Base-by-base conservation (phyloP, 345 rosid species). In the Kandelia obovata region DNA sequence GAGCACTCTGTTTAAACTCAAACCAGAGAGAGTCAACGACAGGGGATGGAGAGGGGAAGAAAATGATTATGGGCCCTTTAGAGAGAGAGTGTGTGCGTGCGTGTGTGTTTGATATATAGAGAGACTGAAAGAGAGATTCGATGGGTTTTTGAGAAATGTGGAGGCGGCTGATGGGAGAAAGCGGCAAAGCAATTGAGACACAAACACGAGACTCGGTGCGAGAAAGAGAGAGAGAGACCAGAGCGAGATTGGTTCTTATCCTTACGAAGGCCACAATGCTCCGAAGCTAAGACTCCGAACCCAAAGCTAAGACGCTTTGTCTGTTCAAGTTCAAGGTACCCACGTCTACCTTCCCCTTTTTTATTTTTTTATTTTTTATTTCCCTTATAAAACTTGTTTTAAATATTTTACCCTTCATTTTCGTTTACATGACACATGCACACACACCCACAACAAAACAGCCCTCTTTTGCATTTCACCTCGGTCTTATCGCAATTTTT, bases 231-330 rank as follows among this genome's bases (percentile, higher is more conserved):
- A 16, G 6, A 67, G 56, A 34, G 57, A 52, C 61, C 25, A 39
- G 70, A 60, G 26, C 28, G 67, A 34, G 68, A 81, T 52, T 84
- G 87, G 75, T 85, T 84, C 97, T 91, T 91, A 89, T 87, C 96
- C 76, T 72, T 3, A 15, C 16, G 61, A 69, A 80, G 81, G 74
- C 84, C 47, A 53, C 69, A 46, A 20, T 11, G 59, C 19, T 11
- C 82, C 83, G 78, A 72, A 74, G 78, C 87, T 64, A 71, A 25
- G 9, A 31, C 4, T n/a, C 84, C 84, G 77, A 80, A 70, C 70
- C 86, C 51, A 30, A 69, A 65, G 35, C 81, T 78, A 75, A 74
- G 64, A 69, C 66, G 70, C 77, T 68, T 39, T 74, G 76, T 35
- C 57, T 11, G 46, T 7, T 34, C 37, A 34, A 34, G 37, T 34